Evolutionary conservation across 2,329 filamentous ascomycete genomes (phyloP), one percentile per base, ranked within the genome.

Genomic region (Talaromyces verruculosus): DNA sequence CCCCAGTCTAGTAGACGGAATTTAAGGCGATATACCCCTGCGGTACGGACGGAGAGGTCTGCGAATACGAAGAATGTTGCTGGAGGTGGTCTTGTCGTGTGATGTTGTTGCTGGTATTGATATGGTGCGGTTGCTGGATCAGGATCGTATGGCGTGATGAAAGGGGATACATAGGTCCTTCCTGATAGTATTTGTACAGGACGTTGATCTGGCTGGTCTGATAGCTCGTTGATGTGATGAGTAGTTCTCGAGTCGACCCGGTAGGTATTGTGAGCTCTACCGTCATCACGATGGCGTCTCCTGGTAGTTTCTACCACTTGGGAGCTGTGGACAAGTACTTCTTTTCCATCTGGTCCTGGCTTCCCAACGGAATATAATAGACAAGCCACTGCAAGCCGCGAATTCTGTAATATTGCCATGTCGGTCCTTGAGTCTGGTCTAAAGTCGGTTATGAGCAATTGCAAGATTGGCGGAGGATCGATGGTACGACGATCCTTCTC

Each of bases 51-150:
- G 2, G 81, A 82, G 1, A 83, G 74, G 68, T 83, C 81, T 0
- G 80, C 75, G 61, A 83, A 83, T 30, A 83, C 79, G 69, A 83
- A 83, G 68, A 83, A 83, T 1, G 77, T 75, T 22, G 79, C 76
- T 4, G 80, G 79, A 65, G 41, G 17, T 71, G 66, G 15, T 65
- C 25, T 53, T 17, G n/a, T 10, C 5, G 10, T 15, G n/a, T 45
- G 35, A 17, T 57, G 28, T 11, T 35, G 37, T 6, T 63, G 35
- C 13, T 33, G 37, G 22, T 33, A 8, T n/a, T n/a, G 47, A 41
- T 41, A 37, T 41, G 78, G 78, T n/a, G 79, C 77, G 3, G 77
- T 78, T 37, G 72, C 71, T 1, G 79, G 79, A 60, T 82, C 80
- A 19, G 80, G 80, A 58, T 82, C 80, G 65, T 74, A 75, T 17